Evolutionary conservation across 192 early-diverging fungal genomes (phyloP), one percentile per base, ranked within the genome.

Genomic region (Coemansia sp.): DNA sequence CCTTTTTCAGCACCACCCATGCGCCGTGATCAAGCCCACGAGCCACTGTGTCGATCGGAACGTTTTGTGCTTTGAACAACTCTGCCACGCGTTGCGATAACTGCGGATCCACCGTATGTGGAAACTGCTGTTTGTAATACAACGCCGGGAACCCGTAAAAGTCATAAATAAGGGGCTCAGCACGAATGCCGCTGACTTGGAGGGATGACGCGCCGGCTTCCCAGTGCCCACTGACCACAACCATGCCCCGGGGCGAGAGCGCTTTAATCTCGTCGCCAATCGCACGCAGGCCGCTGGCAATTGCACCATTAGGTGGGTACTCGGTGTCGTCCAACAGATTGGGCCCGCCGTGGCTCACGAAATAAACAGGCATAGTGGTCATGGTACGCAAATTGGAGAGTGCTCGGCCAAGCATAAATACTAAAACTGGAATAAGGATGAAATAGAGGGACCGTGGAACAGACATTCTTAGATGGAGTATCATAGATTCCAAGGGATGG

Each of bases 11-110:
- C 4, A 85, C 87, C 0, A 89, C 86, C 89, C 89, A 90, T 2
- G 84, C 83, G 20, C 89, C 89, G 56, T 90, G 89, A 52, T 90
- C 89, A 20, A 86, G 75, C 3, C 89, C 89, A 13, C 87, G 78
- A 29, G 84, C 74, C 3, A 82, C 74, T 8, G 61, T 53, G 4
- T 77, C 68, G 16, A 83, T 82, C 0, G 74, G 32, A 13, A 88
- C 78, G 4, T 57, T 35, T 58, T 75, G 76, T 57, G 83, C 49
- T 0, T 64, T 54, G n/a, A 90, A 56, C 22, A 87, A 49, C 14
- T 84, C 69, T 23, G 83, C 74, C 2, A 89, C 78, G 23, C 13
- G 23, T 11, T 57, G 60, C 0, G 89, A 79, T 4, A 90, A 48
- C 14, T 73, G 47, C 3, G 88, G 87, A 20, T 75, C 80, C 0